A percentile compares a stretch with the other conserved stretches of the same genome.
phyloP scores from a whole-genome alignment of 2,329 filamentous ascomycete genomes.

The Neophaeococcomyces aloes region DNA sequence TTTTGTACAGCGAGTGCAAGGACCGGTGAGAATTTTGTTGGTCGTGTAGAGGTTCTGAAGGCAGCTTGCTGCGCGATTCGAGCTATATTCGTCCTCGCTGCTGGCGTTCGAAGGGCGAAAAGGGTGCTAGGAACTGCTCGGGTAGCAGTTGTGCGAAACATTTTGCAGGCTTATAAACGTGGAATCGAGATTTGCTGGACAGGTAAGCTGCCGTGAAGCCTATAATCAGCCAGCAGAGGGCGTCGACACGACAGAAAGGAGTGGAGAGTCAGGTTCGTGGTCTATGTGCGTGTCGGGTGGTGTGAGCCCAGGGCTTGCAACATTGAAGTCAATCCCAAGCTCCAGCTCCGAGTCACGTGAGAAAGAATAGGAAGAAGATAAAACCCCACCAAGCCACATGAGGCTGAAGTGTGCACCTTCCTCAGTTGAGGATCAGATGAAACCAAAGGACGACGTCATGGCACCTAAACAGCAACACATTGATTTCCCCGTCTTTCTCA shows the following conservation, averaged over 20 bases:
- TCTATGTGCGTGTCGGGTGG: not conserved
- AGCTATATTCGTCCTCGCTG: slow-evolving; percentile 21
- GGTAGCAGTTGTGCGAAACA: slow-evolving; percentile 37
- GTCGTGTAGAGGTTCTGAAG: slow-evolving; percentile 32
- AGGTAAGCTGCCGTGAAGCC: not conserved
- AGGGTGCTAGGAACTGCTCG: slow-evolving; percentile 37
- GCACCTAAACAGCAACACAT: not conserved
- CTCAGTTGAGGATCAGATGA: no score
- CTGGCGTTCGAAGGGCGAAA: slow-evolving; percentile 23
- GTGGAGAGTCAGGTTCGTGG: slow-evolving; percentile 7
- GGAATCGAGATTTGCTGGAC: not conserved
- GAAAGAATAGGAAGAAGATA: no score
- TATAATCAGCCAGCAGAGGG: slow-evolving; percentile 1
- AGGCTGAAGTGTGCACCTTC: no score
- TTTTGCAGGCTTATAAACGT: slow-evolving; percentile 25
- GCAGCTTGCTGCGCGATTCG: slow-evolving; percentile 35
- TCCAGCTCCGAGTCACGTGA: no score
- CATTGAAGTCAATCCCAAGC: no score
- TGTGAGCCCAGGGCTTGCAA: no score
- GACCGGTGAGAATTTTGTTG: slow-evolving; percentile 27
- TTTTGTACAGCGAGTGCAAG: slow-evolving; percentile 36
- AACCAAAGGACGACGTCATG: not conserved
- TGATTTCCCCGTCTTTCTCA: not conserved
- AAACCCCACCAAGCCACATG: no score
- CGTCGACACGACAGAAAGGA: slow-evolving; percentile 1